Evolutionary conservation across 192 early-diverging fungal species (phyloP), one percentile per base, ranked within the genome.

Genomic region (Backusella westeae): DNA sequence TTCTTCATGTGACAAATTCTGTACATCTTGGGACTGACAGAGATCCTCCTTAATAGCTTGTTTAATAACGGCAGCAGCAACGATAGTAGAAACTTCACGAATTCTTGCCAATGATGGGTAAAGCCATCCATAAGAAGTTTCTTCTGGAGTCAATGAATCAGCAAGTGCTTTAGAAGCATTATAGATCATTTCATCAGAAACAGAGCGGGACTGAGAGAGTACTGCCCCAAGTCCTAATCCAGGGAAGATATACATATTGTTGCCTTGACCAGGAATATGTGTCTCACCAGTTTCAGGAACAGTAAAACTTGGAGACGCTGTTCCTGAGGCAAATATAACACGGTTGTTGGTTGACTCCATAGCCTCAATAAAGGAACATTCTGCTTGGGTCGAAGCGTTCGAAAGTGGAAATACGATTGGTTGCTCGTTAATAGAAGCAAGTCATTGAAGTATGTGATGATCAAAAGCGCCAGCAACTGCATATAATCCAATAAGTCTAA

Each of bases 161-260:
- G 96, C 88, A 32, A 97, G 90, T 29, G 95, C 88, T 49, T 88
- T 90, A 44, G 97, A 89, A 56, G 93, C 87, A 68, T 85, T 84
- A 81, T 94, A 96, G 52, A 99, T 91, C 91, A 97, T 88, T 73
- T 83, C 81, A 81, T 98, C 94, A 49, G 94, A 91, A 75, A 98
- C 92, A 44, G 68, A 70, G 32, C 67, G 75, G 26, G 96, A 88
- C 71, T 89, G 84, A 67, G 93, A 90, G 59, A 97, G 85, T 68
- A 90, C 87, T 56, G 93, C 88, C 65, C 97, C 97, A 17, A 97
- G 86, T 34, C 97, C 97, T 52, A 99, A 89, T 68, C 95, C 95
- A 69, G 97, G 97, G 38, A 97, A 98, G 71, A 97, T 94, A 83
- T 96, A 98, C 92, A 94, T 95, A 87, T 97, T 97, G 87, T 97